Evolutionary conservation across 805 yeast species (phyloP).

Genomic region (Kazachstania bromeliacearum): DNA sequence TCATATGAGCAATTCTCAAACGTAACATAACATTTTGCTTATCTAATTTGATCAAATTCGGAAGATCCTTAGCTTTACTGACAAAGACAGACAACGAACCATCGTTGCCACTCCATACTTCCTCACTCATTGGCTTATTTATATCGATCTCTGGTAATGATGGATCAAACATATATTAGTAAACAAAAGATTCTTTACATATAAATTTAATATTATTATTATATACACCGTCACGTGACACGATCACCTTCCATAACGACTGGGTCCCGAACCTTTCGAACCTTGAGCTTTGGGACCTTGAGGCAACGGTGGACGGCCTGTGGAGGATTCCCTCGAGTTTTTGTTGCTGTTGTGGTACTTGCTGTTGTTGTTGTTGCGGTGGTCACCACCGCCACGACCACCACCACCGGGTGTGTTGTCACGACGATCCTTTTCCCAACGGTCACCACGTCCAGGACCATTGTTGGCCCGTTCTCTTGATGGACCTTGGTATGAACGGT

Average conservation of each 20-base stretch:
- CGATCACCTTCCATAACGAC: slow-evolving; percentile 15
- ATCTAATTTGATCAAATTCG: slow-evolving; percentile 76
- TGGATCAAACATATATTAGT: background rate
- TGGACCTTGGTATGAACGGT: too few relatives aligned
- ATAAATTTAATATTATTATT: background rate
- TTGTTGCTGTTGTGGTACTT: background rate
- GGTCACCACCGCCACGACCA: too few relatives aligned
- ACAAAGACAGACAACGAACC: slow-evolving; percentile 68
- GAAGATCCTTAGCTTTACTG: slow-evolving; percentile 73
- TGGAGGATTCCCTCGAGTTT: slow-evolving; percentile 1
- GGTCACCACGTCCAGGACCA: too few relatives aligned
- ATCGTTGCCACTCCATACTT: slow-evolving; percentile 22
- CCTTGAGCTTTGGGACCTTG: slow-evolving; percentile 15
- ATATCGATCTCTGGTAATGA: background rate
- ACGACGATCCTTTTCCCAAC: too few relatives aligned
- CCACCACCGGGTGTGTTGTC: background rate
- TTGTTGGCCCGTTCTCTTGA: too few relatives aligned
- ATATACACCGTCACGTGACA: background rate
- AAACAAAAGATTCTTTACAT: background rate
- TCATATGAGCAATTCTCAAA: slow-evolving; percentile 69
- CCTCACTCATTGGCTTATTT: slow-evolving; percentile 19
- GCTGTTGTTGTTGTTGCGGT: background rate
- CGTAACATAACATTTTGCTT: slow-evolving; percentile 91
- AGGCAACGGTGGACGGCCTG: slow-evolving; percentile 7
- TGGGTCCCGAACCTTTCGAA: slow-evolving; percentile 7